Evolutionary conservation across 2,329 filamentous ascomycete genomes (phyloP).

Genomic region (Ascochyta clinopodiicola): DNA sequence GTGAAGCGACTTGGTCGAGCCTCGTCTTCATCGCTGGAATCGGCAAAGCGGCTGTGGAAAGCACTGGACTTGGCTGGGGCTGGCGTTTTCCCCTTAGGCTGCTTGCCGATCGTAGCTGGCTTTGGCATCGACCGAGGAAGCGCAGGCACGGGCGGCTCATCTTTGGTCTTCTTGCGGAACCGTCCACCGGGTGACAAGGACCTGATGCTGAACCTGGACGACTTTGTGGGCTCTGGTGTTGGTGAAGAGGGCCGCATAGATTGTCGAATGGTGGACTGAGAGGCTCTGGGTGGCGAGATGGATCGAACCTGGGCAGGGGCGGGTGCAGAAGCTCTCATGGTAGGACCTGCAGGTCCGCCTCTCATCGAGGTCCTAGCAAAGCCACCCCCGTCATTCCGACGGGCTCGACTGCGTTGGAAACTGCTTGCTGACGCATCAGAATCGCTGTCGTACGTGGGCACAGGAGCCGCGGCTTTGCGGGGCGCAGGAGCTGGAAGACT

Average conservation of each 20-base stretch:
- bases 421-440: slow-evolving; percentile 68
- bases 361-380: slow-evolving; percentile 79
- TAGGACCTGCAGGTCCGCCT: slow-evolving; percentile 35
- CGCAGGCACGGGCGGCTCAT: slow-evolving; percentile 11
- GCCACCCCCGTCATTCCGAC: slow-evolving; percentile 51
- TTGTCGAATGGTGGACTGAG: slow-evolving; percentile 37
- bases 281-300: slow-evolving; percentile 42
- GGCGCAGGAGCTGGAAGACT: slow-evolving; percentile 28
- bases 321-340: slow-evolving; percentile 36
- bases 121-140: slow-evolving; percentile 1
- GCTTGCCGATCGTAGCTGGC: slow-evolving; percentile 27
- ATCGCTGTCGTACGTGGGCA: slow-evolving; percentile 48
- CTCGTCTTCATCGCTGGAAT: slow-evolving; percentile 69
- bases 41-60: slow-evolving; percentile 64
- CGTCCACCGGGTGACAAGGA: slow-evolving; percentile 72
- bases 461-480: slow-evolving; percentile 29
- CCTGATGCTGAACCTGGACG: slow-evolving; percentile 71
- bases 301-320: slow-evolving; percentile 47
- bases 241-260: slow-evolving; percentile 45
- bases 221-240: slow-evolving; percentile 38
- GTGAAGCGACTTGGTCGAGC: slow-evolving; percentile 47
- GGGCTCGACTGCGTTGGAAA: slow-evolving; percentile 69
- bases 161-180: slow-evolving; percentile 48
- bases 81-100: slow-evolving; percentile 28
- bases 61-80: slow-evolving; percentile 23